These are phyloP conservation scores for Cercospora zeina DNA, from an alignment of 2,329 filamentous ascomycete species.

Conservation along the genomic window DNA sequence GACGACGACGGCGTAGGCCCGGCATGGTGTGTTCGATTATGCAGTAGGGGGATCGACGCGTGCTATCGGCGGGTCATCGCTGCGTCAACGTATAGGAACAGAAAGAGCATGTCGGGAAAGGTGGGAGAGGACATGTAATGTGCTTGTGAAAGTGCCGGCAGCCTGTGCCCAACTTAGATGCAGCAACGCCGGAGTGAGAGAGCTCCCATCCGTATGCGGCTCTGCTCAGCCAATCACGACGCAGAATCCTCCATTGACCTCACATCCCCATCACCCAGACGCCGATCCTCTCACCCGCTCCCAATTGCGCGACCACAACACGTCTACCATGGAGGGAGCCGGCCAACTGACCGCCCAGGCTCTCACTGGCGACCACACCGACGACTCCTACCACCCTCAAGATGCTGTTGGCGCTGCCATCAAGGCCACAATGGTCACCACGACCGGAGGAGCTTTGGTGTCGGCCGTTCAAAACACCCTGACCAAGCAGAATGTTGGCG, in stretches of 20 bases:
- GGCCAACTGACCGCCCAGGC: constrained; percentile 39
- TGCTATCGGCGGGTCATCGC: not conserved
- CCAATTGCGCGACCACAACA: constrained; percentile 6
- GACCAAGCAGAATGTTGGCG: constrained; percentile 76
- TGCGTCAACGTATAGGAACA: not conserved
- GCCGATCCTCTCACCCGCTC: not conserved
- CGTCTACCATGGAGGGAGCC: constrained; percentile 49
- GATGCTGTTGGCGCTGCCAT: constrained; percentile 71
- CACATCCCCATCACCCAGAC: constrained; percentile 1
- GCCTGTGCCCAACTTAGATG: not conserved
- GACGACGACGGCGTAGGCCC: constrained; percentile 56
- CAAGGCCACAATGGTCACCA: constrained; percentile 65
- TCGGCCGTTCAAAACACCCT: constrained; percentile 86
- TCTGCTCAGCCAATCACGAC: constrained; percentile 2
- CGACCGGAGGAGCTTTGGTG: constrained; percentile 67
- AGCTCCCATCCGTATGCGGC: not conserved
- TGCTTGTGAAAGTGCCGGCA: constrained; percentile 6
- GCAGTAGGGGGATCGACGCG: not conserved
- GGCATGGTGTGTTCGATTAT: constrained; percentile 10
- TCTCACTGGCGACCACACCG: constrained; percentile 42
- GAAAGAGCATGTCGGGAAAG: constrained; percentile 4
- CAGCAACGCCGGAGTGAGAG: not conserved
- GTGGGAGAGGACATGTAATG: constrained; percentile 3
- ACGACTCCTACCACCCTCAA: constrained; percentile 62
- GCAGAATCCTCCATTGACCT: not conserved